Evolutionary conservation across 2,329 filamentous ascomycete genomes (phyloP).

Genomic region (Mariannaea sp.): DNA sequence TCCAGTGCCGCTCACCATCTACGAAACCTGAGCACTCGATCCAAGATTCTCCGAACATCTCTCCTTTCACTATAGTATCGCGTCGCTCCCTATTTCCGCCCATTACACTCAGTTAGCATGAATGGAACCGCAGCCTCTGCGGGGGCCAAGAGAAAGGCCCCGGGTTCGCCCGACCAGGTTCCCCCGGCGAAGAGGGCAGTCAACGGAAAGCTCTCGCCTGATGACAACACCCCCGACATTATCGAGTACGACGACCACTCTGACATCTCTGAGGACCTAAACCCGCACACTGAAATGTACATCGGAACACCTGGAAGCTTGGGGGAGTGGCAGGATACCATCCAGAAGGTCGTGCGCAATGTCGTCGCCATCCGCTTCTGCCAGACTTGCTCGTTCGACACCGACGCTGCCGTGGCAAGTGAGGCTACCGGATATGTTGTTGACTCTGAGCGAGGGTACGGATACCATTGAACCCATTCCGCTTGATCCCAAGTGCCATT

Average conservation of each 20-base stretch:
- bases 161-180: conserved; percentile 46
- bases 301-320: conserved; percentile 47
- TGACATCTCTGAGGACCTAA: conserved; percentile 48
- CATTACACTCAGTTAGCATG: conserved; percentile 42
- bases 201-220: conserved; percentile 56
- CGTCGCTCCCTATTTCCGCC: conserved; percentile 8
- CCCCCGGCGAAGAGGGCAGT: conserved; percentile 44
- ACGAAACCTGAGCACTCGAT: conserved; percentile 14
- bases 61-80: conserved; percentile 16
- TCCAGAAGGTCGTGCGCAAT: conserved; percentile 90
- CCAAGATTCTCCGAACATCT: conserved; percentile 9
- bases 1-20: conserved; percentile 20
- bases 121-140: conserved; percentile 48
- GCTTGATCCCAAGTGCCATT: conserved; percentile 39
- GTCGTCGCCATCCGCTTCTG: conserved; percentile 99
- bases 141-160: conserved; percentile 59
- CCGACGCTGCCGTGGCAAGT: conserved; percentile 89
- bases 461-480: too few relatives aligned
- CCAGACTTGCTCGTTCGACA: conserved; percentile 97
- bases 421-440: conserved; percentile 98
- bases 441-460: conserved; percentile 86
- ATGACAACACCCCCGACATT: conserved; percentile 55
- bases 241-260: conserved; percentile 48
- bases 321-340: conserved; percentile 90
- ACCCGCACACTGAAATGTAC: conserved; percentile 42